Percentiles rank a stretch among this genome's conserved stretches.
Conservation (phyloP, 345 rosid genomes). For the Citrus cavaleriei region DNA sequence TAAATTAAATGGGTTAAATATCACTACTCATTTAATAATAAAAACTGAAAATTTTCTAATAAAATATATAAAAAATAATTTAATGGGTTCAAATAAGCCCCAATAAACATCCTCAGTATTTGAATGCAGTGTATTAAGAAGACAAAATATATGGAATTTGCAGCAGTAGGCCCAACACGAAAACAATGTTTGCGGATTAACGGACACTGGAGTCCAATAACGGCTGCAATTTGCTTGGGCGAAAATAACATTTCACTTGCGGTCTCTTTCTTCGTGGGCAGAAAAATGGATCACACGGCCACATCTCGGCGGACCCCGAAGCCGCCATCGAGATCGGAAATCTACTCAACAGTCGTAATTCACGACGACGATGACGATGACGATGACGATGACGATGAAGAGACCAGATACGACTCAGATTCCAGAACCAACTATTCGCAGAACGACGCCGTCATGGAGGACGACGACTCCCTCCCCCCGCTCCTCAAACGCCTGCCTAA, state of each 20-base stretch:
- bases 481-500: slow-evolving; percentile 89
- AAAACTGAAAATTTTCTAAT: too few relatives aligned
- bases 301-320: slow-evolving; percentile 43
- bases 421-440: slow-evolving; percentile 32
- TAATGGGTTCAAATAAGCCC: too few relatives aligned
- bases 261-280: background rate
- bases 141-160: background rate
- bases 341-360: slow-evolving; percentile 52
- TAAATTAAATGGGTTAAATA: too few relatives aligned
- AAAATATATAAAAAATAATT: too few relatives aligned
- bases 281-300: slow-evolving; percentile 44
- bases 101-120: background rate
- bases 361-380: slow-evolving; percentile 47
- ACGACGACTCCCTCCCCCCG: slow-evolving; percentile 78
- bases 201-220: background rate
- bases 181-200: background rate
- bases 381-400: slow-evolving; percentile 26
- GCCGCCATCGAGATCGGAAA: slow-evolving; percentile 39
- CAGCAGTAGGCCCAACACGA: background rate
- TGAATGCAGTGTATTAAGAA: too few relatives aligned
- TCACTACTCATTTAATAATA: too few relatives aligned
- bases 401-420: slow-evolving; percentile 13
- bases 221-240: background rate
- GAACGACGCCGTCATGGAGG: slow-evolving; percentile 40
- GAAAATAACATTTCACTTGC: background rate